Evolutionary conservation across 495 filamentous ascomycete species (phyloP).

Genomic region (Annulohypoxylon maeteangense): DNA sequence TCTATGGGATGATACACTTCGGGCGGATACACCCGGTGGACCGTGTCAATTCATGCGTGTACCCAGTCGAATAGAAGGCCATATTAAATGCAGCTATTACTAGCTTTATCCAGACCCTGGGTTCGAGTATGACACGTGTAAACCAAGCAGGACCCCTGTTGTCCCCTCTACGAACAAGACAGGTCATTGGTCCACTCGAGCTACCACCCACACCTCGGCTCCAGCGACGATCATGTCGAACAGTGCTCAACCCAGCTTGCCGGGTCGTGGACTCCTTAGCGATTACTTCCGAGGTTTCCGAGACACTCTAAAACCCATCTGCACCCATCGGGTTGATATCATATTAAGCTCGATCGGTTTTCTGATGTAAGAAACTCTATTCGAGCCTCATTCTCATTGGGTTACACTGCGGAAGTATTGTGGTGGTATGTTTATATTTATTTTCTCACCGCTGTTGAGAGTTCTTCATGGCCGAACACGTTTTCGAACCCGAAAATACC

Average conservation of each 20-base stretch:
- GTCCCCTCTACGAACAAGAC: background rate
- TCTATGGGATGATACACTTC: conserved; percentile 12
- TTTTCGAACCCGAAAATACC: conserved; percentile 10
- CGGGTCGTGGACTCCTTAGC: conserved; percentile 2
- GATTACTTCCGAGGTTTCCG: conserved; percentile 13
- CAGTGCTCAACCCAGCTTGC: conserved; percentile 12
- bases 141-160: background rate
- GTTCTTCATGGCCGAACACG: background rate
- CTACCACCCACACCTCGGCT: conserved; percentile 14
- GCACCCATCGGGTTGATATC: background rate
- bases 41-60: background rate
- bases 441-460: background rate
- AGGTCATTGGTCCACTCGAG: conserved; percentile 8
- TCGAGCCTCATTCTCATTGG: background rate
- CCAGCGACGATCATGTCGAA: conserved; percentile 10
- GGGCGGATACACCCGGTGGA: conserved; percentile 11
- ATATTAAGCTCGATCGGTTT: conserved; percentile 1
- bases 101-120: conserved; percentile 15
- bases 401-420: background rate
- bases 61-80: background rate
- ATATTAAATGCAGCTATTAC: conserved; percentile 5
- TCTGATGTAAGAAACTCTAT: background rate
- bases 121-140: conserved; percentile 16
- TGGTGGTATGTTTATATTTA: background rate
- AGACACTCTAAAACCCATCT: background rate